These are phyloP conservation scores for Reutealis trisperma DNA, from an alignment of 345 rosid species.

Conservation along the genomic window DNA sequence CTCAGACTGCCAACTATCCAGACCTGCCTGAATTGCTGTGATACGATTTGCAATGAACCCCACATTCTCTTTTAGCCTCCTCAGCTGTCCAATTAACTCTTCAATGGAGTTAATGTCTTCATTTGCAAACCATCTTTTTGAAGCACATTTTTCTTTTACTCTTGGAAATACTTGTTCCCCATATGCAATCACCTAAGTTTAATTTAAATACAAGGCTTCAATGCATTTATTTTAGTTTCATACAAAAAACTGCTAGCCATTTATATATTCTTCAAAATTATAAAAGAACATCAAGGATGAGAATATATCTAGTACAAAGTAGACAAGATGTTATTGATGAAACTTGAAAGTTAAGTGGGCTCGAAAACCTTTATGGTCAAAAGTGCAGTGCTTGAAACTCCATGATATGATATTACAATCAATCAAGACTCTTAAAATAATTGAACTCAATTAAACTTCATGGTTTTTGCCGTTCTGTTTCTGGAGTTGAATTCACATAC, in stretches of 20 bases:
- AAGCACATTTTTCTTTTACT: constrained; percentile 78
- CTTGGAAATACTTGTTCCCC: constrained; percentile 97
- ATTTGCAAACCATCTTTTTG: constrained; percentile 65
- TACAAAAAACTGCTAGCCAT: background rate
- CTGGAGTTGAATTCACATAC: background rate
- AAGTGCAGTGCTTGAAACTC: no score
- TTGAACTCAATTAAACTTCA: background rate
- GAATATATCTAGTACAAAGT: background rate
- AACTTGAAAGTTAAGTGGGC: background rate
- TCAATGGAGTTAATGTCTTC: constrained; percentile 72
- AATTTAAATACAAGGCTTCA: constrained; percentile 14
- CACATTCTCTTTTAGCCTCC: constrained; percentile 88
- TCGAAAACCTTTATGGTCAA: background rate
- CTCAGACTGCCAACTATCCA: constrained; percentile 95
- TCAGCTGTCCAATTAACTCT: constrained; percentile 74
- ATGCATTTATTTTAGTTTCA: background rate
- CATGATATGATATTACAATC: background rate
- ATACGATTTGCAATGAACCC: constrained; percentile 96
- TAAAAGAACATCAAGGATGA: background rate
- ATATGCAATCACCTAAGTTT: constrained; percentile 75
- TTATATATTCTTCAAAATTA: background rate
- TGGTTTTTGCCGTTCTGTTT: background rate
- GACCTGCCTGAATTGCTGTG: constrained; percentile 83
- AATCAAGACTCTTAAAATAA: background rate
- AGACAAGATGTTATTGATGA: background rate